phyloP scores from a whole-genome alignment of 2,329 filamentous ascomycete genomes.

The Neofusicoccum cordaticola region DNA sequence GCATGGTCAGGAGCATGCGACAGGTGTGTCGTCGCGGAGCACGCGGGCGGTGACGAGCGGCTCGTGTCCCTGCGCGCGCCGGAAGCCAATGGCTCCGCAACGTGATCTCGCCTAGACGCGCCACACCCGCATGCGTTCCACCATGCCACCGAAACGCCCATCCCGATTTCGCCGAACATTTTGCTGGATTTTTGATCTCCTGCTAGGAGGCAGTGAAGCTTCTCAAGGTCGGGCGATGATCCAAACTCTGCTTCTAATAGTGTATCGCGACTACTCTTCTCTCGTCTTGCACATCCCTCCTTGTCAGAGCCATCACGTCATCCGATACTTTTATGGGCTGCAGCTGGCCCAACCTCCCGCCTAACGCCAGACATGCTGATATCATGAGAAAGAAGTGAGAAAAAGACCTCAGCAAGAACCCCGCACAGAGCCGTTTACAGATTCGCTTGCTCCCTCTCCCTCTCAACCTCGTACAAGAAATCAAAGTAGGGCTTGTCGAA shows the following conservation, averaged over 20 bases:
- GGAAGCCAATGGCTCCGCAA: slow-evolving; percentile 6
- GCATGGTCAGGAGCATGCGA: background rate
- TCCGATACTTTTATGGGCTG: slow-evolving; percentile 14
- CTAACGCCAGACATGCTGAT: slow-evolving; percentile 19
- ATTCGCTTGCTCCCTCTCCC: slow-evolving; percentile 60
- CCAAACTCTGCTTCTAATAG: slow-evolving; percentile 9
- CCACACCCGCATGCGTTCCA: background rate
- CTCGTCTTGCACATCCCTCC: background rate
- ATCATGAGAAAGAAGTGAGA: slow-evolving; percentile 16
- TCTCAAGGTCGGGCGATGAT: background rate
- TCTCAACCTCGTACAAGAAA: slow-evolving; percentile 97
- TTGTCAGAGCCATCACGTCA: slow-evolving; percentile 5
- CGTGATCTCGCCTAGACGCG: slow-evolving; percentile 3
- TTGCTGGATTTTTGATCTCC: background rate
- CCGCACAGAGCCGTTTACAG: slow-evolving; percentile 24
- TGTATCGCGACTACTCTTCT: slow-evolving; percentile 11
- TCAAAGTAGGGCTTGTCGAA: slow-evolving; percentile 99
- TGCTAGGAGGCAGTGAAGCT: background rate
- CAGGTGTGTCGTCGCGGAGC: background rate
- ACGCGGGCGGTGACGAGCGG: slow-evolving; percentile 6
- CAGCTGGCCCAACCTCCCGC: slow-evolving; percentile 11
- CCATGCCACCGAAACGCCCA: background rate
- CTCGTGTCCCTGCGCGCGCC: background rate
- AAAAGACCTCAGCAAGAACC: slow-evolving; percentile 16
- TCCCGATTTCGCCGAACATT: background rate